Conservation (phyloP, 2,329 filamentous ascomycete genomes). For the Nothomitra cinnamomea region DNA sequence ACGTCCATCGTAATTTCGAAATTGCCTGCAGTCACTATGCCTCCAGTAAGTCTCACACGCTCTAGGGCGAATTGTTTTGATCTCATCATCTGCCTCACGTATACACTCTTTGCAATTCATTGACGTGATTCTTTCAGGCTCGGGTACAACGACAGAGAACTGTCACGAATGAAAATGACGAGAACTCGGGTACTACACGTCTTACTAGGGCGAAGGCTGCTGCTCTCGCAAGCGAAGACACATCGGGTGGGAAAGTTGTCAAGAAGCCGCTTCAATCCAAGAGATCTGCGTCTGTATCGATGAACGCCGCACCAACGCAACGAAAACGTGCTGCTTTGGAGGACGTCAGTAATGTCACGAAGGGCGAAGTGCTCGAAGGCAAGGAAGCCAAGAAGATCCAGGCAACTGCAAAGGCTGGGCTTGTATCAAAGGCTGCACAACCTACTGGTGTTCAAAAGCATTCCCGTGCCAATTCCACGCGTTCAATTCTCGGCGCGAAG, state of each 20-base stretch:
- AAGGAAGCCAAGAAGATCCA: conserved; percentile 58
- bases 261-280: conserved; percentile 52
- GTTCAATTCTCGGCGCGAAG: conserved; percentile 48
- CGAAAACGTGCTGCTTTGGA: conserved; percentile 74
- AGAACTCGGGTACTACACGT: conserved; percentile 64
- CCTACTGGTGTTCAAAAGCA: conserved; percentile 69
- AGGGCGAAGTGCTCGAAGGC: conserved; percentile 41
- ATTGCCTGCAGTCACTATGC: conserved; percentile 29
- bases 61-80: neutral
- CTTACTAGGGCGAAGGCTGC: conserved; percentile 87
- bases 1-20: conserved; percentile 12
- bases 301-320: conserved; percentile 28
- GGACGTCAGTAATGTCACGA: conserved; percentile 90
- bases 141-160: conserved; percentile 57
- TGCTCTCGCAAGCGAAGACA: conserved; percentile 32
- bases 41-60: conserved; percentile 32
- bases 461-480: conserved; percentile 40
- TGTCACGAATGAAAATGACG: conserved; percentile 85
- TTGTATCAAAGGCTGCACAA: conserved; percentile 66
- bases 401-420: conserved; percentile 43
- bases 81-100: neutral
- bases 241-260: conserved; percentile 41
- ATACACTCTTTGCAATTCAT: conserved; percentile 3
- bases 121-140: conserved; percentile 29
- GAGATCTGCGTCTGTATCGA: conserved; percentile 35